Base-by-base conservation (phyloP, 164 flowering plant genomes). In the Santalum album region DNA sequence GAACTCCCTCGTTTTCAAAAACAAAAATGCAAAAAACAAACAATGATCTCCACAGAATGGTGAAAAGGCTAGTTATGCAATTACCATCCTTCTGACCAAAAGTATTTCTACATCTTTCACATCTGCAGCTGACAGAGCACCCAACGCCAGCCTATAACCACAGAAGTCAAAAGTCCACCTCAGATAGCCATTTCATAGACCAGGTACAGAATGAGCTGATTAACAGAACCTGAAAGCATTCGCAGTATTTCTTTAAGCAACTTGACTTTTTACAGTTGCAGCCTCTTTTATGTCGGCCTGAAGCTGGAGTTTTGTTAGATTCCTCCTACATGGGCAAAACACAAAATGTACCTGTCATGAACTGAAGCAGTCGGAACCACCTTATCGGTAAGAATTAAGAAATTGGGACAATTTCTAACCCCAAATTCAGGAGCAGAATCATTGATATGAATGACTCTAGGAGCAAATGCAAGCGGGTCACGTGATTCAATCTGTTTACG, bases 391-490 rank as follows among this genome's bases (percentile, higher is more conserved):
- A 35, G 48, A 22, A 6, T 12, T 9, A 44, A 2, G n/a, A n/a
- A 42, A 42, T 6, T 5, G n/a, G 12, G 12, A 53, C 17, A 43
- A 15, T 47, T 19, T 53, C 78, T 40, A 29, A 82, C 86, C 81
- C 64, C 72, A 61, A 24, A 32, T n/a, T 73, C 77, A 17, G 63
- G 50, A 51, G 52, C 25, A 52, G 60, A 25, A 43, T 72, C 68
- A 23, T 63, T 40, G 57, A 43, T 65, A 47, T 72, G 67, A 39
- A 82, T 71, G 42, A 86, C 84, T 79, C 83, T 86, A 14, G 95
- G 95, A 51, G 86, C 84, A 71, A 86, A 86, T 25, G 90, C 95
- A 54, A 81, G 78, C 14, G 95, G 90, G 42, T 83, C 75, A 27
- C 90, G 82, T 25, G 76, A 65, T 68, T 81, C 86, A 29, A 86